These are phyloP conservation scores for Silene coronaria DNA, from an alignment of 179 eudicot species.

Conservation along the genomic window DNA sequence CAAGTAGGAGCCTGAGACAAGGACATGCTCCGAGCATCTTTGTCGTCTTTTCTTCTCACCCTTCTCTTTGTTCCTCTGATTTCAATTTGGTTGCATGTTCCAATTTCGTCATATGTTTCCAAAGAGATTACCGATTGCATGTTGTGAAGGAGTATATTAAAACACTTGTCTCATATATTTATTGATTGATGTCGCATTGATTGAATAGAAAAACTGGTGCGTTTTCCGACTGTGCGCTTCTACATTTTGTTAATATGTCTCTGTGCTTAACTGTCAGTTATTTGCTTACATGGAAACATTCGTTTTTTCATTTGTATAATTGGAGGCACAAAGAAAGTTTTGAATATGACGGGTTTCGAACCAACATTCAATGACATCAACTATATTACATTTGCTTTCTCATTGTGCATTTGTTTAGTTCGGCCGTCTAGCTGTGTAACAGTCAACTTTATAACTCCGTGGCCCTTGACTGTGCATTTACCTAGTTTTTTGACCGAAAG, in stretches of 20 bases:
- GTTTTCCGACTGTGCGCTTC: too few species aligned
- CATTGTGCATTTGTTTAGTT: background rate
- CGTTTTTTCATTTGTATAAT: background rate
- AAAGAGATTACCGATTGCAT: background rate
- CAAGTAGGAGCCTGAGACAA: too few species aligned
- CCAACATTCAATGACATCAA: background rate
- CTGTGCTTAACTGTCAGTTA: too few species aligned
- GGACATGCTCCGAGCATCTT: too few species aligned
- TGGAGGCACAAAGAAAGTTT: background rate
- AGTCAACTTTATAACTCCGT: background rate
- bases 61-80: too few species aligned
- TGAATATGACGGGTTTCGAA: background rate
- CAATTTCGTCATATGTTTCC: background rate
- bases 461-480: background rate
- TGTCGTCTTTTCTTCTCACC: too few species aligned
- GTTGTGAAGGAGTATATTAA: background rate
- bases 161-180: slow-evolving; percentile 8
- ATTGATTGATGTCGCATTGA: slow-evolving; percentile 13
- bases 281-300: too few species aligned
- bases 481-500: background rate
- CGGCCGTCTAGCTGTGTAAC: background rate
- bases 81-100: too few species aligned
- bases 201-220: background rate
- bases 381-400: background rate
- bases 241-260: too few species aligned